Percentiles rank a stretch among this genome's conserved stretches.
phyloP scores from a whole-genome alignment of 331 rosid species.

The Dryas integrifolia region DNA sequence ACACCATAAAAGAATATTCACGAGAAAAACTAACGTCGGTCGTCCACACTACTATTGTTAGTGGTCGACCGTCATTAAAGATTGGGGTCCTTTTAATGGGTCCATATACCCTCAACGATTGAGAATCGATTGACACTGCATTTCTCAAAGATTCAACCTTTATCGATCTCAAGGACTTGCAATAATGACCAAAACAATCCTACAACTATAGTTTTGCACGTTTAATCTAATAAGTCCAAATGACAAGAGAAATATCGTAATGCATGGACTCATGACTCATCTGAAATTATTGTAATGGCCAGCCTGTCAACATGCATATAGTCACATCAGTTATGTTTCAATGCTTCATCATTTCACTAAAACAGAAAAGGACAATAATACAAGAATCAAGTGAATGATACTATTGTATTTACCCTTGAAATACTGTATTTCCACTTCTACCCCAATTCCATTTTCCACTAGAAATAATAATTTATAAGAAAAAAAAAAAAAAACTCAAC shows the following conservation, averaged over 20 bases:
- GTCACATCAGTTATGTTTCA: slow-evolving; percentile 24
- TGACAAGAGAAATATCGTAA: slow-evolving; percentile 27
- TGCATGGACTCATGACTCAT: slow-evolving; percentile 31
- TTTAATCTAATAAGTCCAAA: slow-evolving; percentile 19
- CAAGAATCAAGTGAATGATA: neutral
- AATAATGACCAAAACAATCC: neutral
- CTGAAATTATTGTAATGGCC: slow-evolving; percentile 28
- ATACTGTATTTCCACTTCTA: too few relatives aligned
- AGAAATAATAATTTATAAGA: too few relatives aligned
- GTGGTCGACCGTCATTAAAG: too few relatives aligned
- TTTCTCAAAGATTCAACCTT: neutral
- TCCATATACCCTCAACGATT: too few relatives aligned
- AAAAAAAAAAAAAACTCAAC: too few relatives aligned
- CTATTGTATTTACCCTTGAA: neutral
- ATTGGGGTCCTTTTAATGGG: too few relatives aligned
- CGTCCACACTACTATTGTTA: too few relatives aligned
- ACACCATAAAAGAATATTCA: too few relatives aligned
- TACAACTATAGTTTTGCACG: neutral
- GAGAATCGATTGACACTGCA: too few relatives aligned
- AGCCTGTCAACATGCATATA: slow-evolving; percentile 21
- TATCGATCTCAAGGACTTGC: neutral
- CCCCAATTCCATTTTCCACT: too few relatives aligned
- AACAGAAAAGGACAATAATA: neutral
- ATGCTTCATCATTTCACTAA: neutral
- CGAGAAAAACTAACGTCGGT: too few relatives aligned